phyloP scores from a whole-genome alignment of 352 stramenopile genomes.

The Pythium aristosporum region DNA sequence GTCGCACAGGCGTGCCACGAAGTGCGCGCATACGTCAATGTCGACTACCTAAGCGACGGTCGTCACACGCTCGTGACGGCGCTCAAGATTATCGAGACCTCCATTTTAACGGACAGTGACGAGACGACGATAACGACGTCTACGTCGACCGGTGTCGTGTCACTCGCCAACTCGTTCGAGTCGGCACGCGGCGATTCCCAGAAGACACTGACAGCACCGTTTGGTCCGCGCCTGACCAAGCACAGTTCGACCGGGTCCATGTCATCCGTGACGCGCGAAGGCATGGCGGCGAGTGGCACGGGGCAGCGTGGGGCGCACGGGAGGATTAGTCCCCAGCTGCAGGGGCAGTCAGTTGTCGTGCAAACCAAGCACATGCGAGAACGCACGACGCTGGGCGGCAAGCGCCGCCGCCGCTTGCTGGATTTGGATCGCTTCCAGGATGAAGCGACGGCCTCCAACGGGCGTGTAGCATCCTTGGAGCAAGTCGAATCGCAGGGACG shows the following conservation, averaged over 20 bases:
- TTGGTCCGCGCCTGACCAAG: neutral
- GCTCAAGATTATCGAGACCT: conserved; percentile 21
- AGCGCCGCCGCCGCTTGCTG: conserved; percentile 2
- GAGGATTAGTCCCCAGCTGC: neutral
- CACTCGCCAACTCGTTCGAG: neutral
- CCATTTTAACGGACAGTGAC: neutral
- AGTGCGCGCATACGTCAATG: conserved; percentile 12
- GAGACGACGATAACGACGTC: neutral
- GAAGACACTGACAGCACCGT: neutral
- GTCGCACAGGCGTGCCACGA: conserved; percentile 20
- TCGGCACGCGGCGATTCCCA: neutral
- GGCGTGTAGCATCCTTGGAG: neutral
- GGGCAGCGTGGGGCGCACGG: neutral
- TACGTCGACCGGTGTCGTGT: neutral
- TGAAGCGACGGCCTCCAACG: neutral
- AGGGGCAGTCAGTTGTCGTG: conserved; percentile 14
- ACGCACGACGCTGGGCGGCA: neutral
- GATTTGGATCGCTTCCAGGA: conserved; percentile 9
- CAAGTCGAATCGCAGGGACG: neutral
- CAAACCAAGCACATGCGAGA: conserved; percentile 2
- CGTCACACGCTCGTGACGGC: conserved; percentile 10
- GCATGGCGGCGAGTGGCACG: neutral
- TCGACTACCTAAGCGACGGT: conserved; percentile 19
- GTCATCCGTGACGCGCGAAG: neutral
- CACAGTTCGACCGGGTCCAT: conserved; percentile 6